These are phyloP conservation scores for Sedum album DNA, from an alignment of 164 flowering plant species.

Conservation along the genomic window DNA sequence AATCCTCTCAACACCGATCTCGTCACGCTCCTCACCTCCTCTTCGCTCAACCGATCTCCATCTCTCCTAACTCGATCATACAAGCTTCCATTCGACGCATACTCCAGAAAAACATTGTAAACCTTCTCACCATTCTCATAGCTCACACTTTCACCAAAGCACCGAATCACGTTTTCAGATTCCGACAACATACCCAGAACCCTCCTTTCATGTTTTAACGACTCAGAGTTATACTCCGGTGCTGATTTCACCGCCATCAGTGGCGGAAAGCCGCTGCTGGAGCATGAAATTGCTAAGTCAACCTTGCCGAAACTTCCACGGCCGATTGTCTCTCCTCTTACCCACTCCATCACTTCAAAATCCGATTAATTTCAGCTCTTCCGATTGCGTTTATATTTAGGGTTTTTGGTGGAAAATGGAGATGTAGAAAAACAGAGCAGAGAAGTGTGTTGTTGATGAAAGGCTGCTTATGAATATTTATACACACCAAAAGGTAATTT, in stretches of 20 bases:
- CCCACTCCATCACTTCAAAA: not conserved
- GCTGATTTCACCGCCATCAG: constrained; percentile 10
- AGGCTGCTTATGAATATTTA: not conserved
- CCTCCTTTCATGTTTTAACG: not conserved
- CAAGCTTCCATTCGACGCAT: constrained; percentile 3
- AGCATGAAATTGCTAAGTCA: not conserved
- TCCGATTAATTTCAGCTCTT: not conserved
- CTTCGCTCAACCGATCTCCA: not conserved
- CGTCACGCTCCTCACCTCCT: constrained; percentile 6
- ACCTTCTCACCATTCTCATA: not conserved
- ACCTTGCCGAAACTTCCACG: constrained; percentile 7
- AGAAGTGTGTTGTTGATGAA: not conserved
- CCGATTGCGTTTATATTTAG: not conserved
- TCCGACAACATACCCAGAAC: not conserved
- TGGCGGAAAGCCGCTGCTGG: not conserved
- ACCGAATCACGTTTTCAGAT: not conserved
- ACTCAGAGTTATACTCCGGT: not conserved
- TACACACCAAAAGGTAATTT: not conserved
- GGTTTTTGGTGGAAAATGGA: not conserved
- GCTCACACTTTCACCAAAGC: constrained; percentile 3
- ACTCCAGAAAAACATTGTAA: constrained; percentile 7
- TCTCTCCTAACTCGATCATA: not conserved
- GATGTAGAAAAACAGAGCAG: constrained; percentile 1
- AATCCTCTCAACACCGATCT: constrained; percentile 3
- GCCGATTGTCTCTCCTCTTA: constrained; percentile 7